A percentile compares a stretch with the other conserved stretches of the same genome.
phyloP scores from a whole-genome alignment of 169 alveolate genomes.

The Cryptosporidium muris region DNA sequence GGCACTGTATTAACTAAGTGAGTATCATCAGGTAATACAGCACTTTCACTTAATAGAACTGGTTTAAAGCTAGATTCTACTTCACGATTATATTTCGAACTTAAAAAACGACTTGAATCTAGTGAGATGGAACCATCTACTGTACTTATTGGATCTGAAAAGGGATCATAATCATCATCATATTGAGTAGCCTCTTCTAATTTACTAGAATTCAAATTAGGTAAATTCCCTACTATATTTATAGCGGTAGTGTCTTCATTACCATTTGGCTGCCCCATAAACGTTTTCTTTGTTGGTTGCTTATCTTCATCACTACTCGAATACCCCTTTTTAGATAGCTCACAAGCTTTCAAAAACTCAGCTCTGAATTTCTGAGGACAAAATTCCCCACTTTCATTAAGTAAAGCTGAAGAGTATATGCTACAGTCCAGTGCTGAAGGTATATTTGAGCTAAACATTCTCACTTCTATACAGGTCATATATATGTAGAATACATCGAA shows the following conservation, averaged over 20 bases:
- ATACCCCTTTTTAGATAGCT: constrained; percentile 2
- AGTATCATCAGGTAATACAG: constrained; percentile 62
- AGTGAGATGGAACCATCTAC: constrained; percentile 3
- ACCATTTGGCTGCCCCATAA: constrained; percentile 53
- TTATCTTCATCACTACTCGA: constrained; percentile 5
- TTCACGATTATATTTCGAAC: constrained; percentile 21
- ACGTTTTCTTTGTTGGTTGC: constrained; percentile 21
- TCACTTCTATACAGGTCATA: no score
- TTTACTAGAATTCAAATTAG: no score
- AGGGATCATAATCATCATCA: constrained; percentile 70
- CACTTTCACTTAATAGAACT: constrained; percentile 11
- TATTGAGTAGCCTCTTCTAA: constrained; percentile 26
- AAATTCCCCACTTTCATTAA: constrained; percentile 67
- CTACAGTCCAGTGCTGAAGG: constrained; percentile 56
- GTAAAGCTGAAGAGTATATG: constrained; percentile 62
- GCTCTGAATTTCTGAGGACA: constrained; percentile 49
- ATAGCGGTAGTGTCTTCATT: background rate
- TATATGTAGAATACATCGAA: no score
- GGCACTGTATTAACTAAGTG: constrained; percentile 69
- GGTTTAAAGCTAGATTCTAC: constrained; percentile 4
- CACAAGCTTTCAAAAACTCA: constrained; percentile 51
- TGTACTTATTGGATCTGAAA: constrained; percentile 43
- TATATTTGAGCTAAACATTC: no score
- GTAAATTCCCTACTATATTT: no score
- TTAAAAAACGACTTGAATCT: constrained; percentile 8